These are phyloP conservation scores for Chytriomyces confervae DNA, from an alignment of 192 early-diverging fungal species.

Conservation along the genomic window DNA sequence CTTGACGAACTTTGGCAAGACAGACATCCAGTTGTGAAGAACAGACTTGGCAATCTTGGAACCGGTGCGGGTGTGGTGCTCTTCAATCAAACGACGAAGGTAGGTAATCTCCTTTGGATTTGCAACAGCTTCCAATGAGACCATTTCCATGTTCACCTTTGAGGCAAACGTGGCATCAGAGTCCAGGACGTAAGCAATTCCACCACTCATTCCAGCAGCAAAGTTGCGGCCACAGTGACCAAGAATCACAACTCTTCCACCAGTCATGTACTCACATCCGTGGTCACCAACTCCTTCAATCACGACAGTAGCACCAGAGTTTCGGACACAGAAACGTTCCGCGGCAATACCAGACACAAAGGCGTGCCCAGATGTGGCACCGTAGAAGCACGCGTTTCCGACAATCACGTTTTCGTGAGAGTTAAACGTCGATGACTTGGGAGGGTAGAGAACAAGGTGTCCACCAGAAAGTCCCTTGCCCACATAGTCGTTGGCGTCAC, in stretches of 20 bases:
- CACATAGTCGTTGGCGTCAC: conserved; percentile 99
- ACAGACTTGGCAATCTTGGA: conserved; percentile 76
- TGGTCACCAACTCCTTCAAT: conserved; percentile 98
- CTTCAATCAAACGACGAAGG: conserved; percentile 76
- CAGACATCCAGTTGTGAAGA: conserved; percentile 70
- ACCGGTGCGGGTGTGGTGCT: conserved; percentile 83
- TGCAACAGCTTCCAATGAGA: conserved; percentile 81
- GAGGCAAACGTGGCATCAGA: conserved; percentile 63
- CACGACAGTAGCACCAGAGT: conserved; percentile 95
- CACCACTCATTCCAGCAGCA: conserved; percentile 98
- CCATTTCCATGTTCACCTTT: conserved; percentile 91
- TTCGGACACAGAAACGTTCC: conserved; percentile 97
- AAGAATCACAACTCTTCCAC: conserved; percentile 89
- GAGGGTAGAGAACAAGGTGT: conserved; percentile 86
- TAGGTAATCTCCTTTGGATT: conserved; percentile 77
- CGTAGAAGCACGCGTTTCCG: conserved; percentile 97
- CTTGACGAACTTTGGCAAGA: conserved; percentile 85
- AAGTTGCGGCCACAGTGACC: conserved; percentile 94
- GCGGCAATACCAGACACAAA: conserved; percentile 95
- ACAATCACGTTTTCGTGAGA: conserved; percentile 90
- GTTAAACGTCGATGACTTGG: conserved; percentile 76
- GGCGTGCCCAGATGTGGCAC: conserved; percentile 89
- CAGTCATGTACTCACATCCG: conserved; percentile 99
- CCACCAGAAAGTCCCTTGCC: conserved; percentile 98
- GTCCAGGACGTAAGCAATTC: conserved; percentile 94